Evolutionary conservation across 2,329 filamentous ascomycete species (phyloP), one percentile per base, ranked within the genome.

Genomic region (Akanthomyces lecanii): DNA sequence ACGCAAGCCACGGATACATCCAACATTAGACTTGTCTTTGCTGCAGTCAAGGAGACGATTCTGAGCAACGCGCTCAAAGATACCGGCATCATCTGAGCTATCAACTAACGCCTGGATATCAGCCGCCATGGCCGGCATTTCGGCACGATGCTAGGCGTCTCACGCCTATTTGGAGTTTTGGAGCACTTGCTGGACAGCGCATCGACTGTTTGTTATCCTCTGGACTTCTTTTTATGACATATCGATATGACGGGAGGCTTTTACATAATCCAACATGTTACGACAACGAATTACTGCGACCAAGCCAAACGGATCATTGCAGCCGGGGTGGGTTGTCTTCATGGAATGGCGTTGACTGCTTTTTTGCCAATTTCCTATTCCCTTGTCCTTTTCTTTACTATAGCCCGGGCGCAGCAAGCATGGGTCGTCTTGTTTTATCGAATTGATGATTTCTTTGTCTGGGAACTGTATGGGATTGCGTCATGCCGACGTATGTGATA

Each of bases 1-100:
- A 99, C 95, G 40, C 95, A 99, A 89, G 95, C 95, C 52, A 99
- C 95, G 67, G 95, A 99, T 75, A 99, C 95, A 4, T 97, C 93
- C 59, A 99, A 99, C 73, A 97, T 99, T 71, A 91, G 95, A 67
- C 85, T 99, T 44, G 95, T 99, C 54, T 99, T 99, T 77, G 95
- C 94, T 40, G 95, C 95, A 10, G 95, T 99, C 65, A 99, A 99
- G 76, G 95, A 99, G 79, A 99, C 95, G 40, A 99, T 99, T 72
- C 80, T 99, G 69, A 96, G 98, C 77, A 99, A 99, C 75, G 95
- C 95, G 54, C 85, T 99, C 69, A 97, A 96, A 79, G 95, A 99
- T 76, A 98, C 95, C 25, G 95, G 95, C 69, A 98, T 99, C 76
- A 86, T 99, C 70, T 92, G 78, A 89, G 72, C 67, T 64, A 12